phyloP scores from a whole-genome alignment of 169 alveolate genomes.

The Eimeria acervulina region DNA sequence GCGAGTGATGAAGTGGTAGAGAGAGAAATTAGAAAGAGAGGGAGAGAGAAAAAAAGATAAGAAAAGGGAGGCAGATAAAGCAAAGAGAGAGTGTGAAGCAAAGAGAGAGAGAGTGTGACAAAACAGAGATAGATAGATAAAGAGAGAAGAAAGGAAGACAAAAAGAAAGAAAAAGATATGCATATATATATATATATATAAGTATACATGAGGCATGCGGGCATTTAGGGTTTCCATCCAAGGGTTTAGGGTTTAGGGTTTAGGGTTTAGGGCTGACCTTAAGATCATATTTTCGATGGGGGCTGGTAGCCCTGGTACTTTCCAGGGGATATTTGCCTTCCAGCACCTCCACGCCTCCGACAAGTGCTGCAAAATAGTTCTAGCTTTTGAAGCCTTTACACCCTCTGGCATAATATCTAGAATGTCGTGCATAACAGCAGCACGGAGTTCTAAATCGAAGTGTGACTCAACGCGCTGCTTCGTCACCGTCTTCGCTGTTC shows the following conservation, averaged over 20 bases:
- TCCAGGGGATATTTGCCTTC: constrained; percentile 99
- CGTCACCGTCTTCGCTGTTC: constrained; percentile 99
- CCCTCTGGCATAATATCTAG: constrained; percentile 99
- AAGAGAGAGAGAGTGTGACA: too few relatives aligned
- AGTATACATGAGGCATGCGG: too few relatives aligned
- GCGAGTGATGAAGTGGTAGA: too few relatives aligned
- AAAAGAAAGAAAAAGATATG: too few relatives aligned
- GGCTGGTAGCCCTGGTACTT: constrained; percentile 99
- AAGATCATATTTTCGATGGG: constrained; percentile 99
- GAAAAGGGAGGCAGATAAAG: too few relatives aligned
- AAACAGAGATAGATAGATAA: too few relatives aligned
- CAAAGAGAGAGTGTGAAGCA: too few relatives aligned
- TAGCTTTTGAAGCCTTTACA: constrained; percentile 98
- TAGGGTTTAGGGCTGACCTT: constrained; percentile 83
- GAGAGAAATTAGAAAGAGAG: too few relatives aligned
- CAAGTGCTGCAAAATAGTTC: constrained; percentile 99
- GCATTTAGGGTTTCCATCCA: too few relatives aligned
- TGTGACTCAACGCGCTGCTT: constrained; percentile 99
- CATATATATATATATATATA: too few relatives aligned
- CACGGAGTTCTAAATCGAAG: constrained; percentile 99
- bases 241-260: constrained; percentile 1
- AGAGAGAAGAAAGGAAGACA: too few relatives aligned
- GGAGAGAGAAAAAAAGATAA: neutral
- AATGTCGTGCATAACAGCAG: constrained; percentile 99
- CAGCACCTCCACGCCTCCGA: constrained; percentile 99